Conservation (phyloP, 2,329 filamentous ascomycete species). For the Lachnellula cervina region DNA sequence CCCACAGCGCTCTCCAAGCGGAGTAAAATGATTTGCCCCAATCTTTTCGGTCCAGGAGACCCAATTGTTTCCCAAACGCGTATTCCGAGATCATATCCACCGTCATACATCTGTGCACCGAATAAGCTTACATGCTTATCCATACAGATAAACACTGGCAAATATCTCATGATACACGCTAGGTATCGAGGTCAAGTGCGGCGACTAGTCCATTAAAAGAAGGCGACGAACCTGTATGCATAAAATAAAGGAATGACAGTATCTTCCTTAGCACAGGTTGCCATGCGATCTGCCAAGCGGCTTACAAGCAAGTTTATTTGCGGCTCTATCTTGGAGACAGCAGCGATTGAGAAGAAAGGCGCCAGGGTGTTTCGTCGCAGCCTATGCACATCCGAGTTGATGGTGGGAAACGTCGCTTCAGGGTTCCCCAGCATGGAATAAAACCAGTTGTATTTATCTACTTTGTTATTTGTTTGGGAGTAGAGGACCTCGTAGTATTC, state of each 20-base stretch:
- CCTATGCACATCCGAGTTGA: conserved; percentile 10
- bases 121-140: neutral
- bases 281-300: conserved; percentile 15
- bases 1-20: conserved; percentile 23
- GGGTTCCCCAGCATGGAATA: conserved; percentile 10
- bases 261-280: conserved; percentile 6
- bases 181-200: neutral
- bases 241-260: conserved; percentile 24
- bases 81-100: conserved; percentile 10
- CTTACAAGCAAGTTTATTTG: conserved; percentile 22
- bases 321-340: conserved; percentile 22
- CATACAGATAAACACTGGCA: neutral
- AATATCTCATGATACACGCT: neutral
- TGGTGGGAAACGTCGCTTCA: conserved; percentile 14
- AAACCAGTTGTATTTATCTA: conserved; percentile 15
- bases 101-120: neutral
- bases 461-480: conserved; percentile 10
- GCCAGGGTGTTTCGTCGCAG: conserved; percentile 10
- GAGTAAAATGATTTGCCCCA: conserved; percentile 24
- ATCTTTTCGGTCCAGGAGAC: conserved; percentile 26
- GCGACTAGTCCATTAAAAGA: neutral
- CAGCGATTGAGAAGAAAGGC: conserved; percentile 18
- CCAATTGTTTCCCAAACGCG: conserved; percentile 16
- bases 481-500: conserved; percentile 23
- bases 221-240: conserved; percentile 5